These are phyloP conservation scores for Paramarasmius palmivorus DNA, from an alignment of 1,284 basidiomycete species.

Conservation along the genomic window DNA sequence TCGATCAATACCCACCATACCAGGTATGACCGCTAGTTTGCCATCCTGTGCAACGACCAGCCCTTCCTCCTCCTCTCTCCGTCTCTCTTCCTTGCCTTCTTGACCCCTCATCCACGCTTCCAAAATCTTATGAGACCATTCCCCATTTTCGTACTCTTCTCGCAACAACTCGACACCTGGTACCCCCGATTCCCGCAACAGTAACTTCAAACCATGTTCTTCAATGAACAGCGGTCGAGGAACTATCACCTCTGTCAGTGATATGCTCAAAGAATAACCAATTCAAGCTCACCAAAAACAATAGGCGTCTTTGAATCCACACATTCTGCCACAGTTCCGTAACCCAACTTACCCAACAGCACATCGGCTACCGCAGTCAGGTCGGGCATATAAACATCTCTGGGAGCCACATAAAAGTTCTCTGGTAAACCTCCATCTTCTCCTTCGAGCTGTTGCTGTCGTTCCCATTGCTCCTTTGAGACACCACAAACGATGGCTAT, in stretches of 20 bases:
- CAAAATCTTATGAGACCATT: constrained; percentile 61
- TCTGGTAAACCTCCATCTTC: constrained; percentile 51
- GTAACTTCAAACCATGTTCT: constrained; percentile 70
- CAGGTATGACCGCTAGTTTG: constrained; percentile 9
- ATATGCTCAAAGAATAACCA: constrained; percentile 4
- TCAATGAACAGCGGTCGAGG: constrained; percentile 78
- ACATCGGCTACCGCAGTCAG: constrained; percentile 73
- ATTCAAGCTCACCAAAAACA: constrained; percentile 55
- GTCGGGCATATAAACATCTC: constrained; percentile 80
- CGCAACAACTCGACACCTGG: constrained; percentile 67
- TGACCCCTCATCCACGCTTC: constrained; percentile 54
- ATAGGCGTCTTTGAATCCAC: constrained; percentile 73
- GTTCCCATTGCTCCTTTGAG: constrained; percentile 55
- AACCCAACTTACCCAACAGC: constrained; percentile 77
- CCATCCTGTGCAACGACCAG: too few relatives aligned
- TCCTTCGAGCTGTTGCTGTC: constrained; percentile 32
- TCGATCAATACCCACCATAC: constrained; percentile 25
- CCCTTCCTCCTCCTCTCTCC: constrained; percentile 15
- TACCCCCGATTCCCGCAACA: constrained; percentile 49
- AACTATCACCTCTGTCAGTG: constrained; percentile 38
- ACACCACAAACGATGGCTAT: constrained; percentile 79
- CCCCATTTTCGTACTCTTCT: constrained; percentile 63
- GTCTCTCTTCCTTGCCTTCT: constrained; percentile 41
- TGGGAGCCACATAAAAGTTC: constrained; percentile 73
- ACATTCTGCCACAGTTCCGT: constrained; percentile 73